phyloP scores from a whole-genome alignment of 2,329 filamentous ascomycete species.

The Massarina eburnea region DNA sequence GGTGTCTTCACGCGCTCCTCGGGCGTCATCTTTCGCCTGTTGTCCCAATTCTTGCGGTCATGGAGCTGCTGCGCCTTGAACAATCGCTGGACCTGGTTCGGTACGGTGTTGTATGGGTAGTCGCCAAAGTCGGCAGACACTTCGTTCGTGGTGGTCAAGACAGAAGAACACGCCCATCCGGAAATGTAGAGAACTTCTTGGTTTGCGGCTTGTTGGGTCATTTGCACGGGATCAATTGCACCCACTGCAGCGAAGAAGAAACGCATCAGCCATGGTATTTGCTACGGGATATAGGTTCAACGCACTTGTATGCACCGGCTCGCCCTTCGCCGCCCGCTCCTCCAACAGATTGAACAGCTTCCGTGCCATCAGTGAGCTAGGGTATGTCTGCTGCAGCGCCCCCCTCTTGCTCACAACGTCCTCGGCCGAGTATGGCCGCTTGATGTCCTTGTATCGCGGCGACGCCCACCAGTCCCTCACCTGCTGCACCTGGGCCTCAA shows the following conservation, averaged over 20 bases:
- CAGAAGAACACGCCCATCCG: conserved; percentile 94
- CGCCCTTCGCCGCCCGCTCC: conserved; percentile 72
- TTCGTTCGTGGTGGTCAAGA: conserved; percentile 92
- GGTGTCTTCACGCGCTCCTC: conserved; percentile 74
- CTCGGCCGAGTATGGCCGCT: conserved; percentile 83
- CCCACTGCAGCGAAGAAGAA: conserved; percentile 65
- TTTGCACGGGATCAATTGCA: conserved; percentile 97
- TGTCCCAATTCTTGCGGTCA: conserved; percentile 93
- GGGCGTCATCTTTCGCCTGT: conserved; percentile 72
- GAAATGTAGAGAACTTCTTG: conserved; percentile 96
- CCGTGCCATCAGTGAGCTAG: conserved; percentile 90
- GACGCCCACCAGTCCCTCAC: conserved; percentile 90
- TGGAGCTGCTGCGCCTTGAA: conserved; percentile 97
- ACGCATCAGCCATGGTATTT: conserved; percentile 30
- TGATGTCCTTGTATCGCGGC: conserved; percentile 84
- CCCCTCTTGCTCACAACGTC: conserved; percentile 94
- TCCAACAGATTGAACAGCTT: conserved; percentile 91
- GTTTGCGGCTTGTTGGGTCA: conserved; percentile 96
- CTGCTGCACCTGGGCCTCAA: conserved; percentile 78
- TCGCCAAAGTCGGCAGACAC: conserved; percentile 97
- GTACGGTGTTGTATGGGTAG: conserved; percentile 98
- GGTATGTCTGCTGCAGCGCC: conserved; percentile 81
- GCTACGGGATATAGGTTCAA: conserved; percentile 24
- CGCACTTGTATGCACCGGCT: conserved; percentile 91
- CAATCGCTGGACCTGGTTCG: conserved; percentile 93